Percentiles rank a stretch among this genome's conserved stretches.
These are phyloP conservation scores for Scortechinia acanthostroma DNA, from an alignment of 2,329 filamentous ascomycete species.

Conservation along the genomic window DNA sequence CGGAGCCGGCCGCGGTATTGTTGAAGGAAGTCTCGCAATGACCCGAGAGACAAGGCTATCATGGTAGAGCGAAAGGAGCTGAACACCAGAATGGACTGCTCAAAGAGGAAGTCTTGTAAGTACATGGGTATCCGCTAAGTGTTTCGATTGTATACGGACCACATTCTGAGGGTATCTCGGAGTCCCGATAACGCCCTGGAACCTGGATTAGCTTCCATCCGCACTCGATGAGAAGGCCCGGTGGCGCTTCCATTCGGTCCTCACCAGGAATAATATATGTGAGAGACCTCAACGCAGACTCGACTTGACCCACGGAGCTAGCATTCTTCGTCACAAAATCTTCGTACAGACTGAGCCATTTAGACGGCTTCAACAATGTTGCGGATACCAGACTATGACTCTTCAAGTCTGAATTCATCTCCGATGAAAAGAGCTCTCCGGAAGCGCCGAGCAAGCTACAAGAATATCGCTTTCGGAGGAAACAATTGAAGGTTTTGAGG, in stretches of 20 bases:
- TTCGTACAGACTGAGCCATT: conserved; percentile 68
- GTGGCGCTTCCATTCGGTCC: conserved; percentile 2
- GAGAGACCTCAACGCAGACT: conserved; percentile 82
- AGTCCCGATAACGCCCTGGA: background rate
- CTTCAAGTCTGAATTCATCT: background rate
- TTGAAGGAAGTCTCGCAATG: conserved; percentile 44
- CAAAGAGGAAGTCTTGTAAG: too few relatives aligned
- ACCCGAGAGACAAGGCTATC: conserved; percentile 10
- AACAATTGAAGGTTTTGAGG: too few relatives aligned
- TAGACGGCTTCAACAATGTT: conserved; percentile 45
- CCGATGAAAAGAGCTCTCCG: background rate
- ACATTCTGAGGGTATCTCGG: background rate
- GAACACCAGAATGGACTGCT: conserved; percentile 1
- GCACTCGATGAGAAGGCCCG: background rate
- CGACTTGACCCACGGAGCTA: conserved; percentile 87
- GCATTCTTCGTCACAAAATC: conserved; percentile 94
- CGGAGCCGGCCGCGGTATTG: conserved; percentile 33
- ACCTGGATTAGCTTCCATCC: conserved; percentile 4
- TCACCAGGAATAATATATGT: conserved; percentile 90
- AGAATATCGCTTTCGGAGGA: too few relatives aligned
- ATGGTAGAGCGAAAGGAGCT: conserved; percentile 6
- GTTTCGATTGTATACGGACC: background rate
- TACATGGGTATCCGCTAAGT: background rate
- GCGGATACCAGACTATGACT: background rate
- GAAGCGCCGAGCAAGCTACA: too few relatives aligned